These are phyloP conservation scores for Cordia subcordata DNA, from an alignment of 257 asterid genomes.

Conservation along the genomic window DNA sequence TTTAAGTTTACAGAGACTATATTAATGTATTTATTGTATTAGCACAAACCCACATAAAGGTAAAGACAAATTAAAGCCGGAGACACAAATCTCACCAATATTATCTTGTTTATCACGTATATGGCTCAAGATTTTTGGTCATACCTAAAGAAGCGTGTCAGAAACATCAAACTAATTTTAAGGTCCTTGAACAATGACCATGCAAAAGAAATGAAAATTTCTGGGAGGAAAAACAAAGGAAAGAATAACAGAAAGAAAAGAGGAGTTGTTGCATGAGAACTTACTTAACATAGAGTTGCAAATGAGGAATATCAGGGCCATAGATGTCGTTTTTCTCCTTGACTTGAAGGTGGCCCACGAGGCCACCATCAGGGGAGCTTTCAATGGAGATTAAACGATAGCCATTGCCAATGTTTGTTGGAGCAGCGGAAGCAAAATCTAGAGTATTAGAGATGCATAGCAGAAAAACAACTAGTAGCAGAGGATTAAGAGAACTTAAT, in stretches of 20 bases:
- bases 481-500: conserved; percentile 12
- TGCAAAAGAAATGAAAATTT: not conserved
- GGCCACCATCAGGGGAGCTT: conserved; percentile 67
- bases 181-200: not conserved
- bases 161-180: no score
- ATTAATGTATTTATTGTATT: no score
- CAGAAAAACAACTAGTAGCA: conserved; percentile 15
- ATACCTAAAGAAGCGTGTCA: no score
- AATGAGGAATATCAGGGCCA: conserved; percentile 78
- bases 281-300: conserved; percentile 89
- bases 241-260: not conserved
- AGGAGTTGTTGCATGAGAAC: not conserved
- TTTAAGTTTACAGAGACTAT: no score
- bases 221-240: not conserved
- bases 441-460: conserved; percentile 17
- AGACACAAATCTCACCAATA: no score
- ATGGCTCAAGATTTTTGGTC: no score
- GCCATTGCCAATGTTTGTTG: conserved; percentile 70
- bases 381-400: conserved; percentile 66
- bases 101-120: no score
- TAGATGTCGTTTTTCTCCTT: conserved; percentile 61
- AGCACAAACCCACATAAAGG: no score
- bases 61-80: no score
- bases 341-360: conserved; percentile 71
- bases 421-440: conserved; percentile 22